These are phyloP conservation scores for Trichoderma koningii DNA, from an alignment of 2,329 filamentous ascomycete genomes.

Conservation along the genomic window DNA sequence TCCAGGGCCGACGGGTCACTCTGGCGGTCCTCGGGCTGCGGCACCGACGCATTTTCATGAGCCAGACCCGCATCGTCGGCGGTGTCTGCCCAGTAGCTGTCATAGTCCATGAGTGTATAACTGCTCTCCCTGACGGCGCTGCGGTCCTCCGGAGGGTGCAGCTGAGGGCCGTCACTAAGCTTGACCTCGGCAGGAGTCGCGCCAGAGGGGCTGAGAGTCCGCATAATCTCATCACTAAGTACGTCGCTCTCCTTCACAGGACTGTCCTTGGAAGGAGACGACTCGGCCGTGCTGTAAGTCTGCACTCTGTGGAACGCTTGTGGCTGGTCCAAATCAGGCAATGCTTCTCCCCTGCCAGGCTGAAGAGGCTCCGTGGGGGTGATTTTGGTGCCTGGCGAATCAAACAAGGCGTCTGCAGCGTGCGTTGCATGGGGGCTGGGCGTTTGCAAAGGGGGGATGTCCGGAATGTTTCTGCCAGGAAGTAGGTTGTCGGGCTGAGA, in stretches of 20 bases:
- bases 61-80: conserved; percentile 16
- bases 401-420: background rate
- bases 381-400: conserved; percentile 36
- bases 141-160: conserved; percentile 30
- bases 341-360: conserved; percentile 42
- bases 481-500: conserved; percentile 4
- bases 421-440: conserved; percentile 36
- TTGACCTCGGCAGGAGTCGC: conserved; percentile 28
- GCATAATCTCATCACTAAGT: conserved; percentile 73
- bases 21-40: background rate
- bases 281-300: conserved; percentile 52
- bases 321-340: conserved; percentile 40
- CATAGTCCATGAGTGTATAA: conserved; percentile 66
- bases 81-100: conserved; percentile 62
- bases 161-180: conserved; percentile 29
- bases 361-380: conserved; percentile 51
- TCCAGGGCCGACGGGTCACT: background rate
- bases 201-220: conserved; percentile 60
- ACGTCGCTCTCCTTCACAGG: conserved; percentile 69
- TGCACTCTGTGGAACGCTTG: conserved; percentile 45
- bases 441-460: conserved; percentile 41
- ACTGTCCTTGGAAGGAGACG: conserved; percentile 63
- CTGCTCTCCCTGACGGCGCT: conserved; percentile 55
- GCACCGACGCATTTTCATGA: background rate
- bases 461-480: conserved; percentile 32